Evolutionary conservation across 2,329 filamentous ascomycete species (phyloP).

Genomic region (Proliferodiscus dingleyae): DNA sequence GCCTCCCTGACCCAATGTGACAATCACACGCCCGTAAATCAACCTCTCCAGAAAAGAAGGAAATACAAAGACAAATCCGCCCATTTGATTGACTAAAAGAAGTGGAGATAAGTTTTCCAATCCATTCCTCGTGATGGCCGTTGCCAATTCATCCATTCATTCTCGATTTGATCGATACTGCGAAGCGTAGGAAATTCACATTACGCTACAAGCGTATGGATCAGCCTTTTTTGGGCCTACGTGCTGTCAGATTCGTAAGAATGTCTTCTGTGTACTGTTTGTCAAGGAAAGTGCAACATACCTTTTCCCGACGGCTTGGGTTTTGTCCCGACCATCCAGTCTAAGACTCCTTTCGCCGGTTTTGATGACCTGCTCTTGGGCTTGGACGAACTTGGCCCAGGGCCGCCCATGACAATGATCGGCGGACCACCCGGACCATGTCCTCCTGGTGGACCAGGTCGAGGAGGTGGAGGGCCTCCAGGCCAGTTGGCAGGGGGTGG

Average conservation of each 20-base stretch:
- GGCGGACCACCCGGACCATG: conserved; percentile 4
- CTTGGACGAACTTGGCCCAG: conserved; percentile 2
- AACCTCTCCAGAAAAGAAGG: conserved; percentile 1
- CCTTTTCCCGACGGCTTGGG: conserved; percentile 28
- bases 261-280: background rate
- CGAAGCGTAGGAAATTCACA: conserved; percentile 22
- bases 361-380: conserved; percentile 13
- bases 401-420: conserved; percentile 16
- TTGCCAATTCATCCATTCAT: conserved; percentile 7
- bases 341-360: conserved; percentile 20
- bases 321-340: conserved; percentile 26
- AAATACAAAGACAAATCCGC: conserved; percentile 8
- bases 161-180: conserved; percentile 5
- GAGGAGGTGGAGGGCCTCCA: conserved; percentile 9
- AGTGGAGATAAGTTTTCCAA: conserved; percentile 1
- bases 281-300: conserved; percentile 7
- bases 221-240: conserved; percentile 29
- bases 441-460: conserved; percentile 5
- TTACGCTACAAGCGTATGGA: conserved; percentile 18
- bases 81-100: conserved; percentile 5
- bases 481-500: conserved; percentile 1
- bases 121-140: conserved; percentile 11
- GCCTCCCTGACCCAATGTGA: conserved; percentile 33
- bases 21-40: conserved; percentile 12
- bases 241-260: conserved; percentile 5